Base-by-base conservation (phyloP, 495 filamentous ascomycete genomes). In the Hypoxylon lenormandii region DNA sequence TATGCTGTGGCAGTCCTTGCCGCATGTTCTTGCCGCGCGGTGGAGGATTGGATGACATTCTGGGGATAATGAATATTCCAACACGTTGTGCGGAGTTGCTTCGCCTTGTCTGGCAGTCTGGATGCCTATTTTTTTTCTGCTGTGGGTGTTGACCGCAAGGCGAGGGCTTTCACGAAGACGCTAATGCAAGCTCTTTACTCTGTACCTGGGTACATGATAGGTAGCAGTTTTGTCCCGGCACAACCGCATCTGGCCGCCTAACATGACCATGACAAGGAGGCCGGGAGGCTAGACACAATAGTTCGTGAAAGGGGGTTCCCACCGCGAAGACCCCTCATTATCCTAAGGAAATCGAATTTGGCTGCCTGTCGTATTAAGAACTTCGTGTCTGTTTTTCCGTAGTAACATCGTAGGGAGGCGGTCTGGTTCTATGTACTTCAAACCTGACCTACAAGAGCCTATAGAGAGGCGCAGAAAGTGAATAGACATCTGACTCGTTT, bases 121-220 rank as follows among this genome's bases (percentile, higher is more conserved):
- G 67, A 30, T 64, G 38, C 28, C 6, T 33, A 8, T 33, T 33
- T 33, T 28, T 28, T 28, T 28, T 48, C 48, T 54, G 67, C 45
- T 54, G 60, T 45, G 56, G 49, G 55, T 58, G 67, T 51, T 70
- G 67, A 70, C 64, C 45, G 61, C 33, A 56, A 70, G 67, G 67
- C 67, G 67, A 70, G 67, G 48, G 56, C 30, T 59, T 61, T 52
- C 36, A 7, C 30, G 21, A 50, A 50, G 28, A 49, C 67, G 64
- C 67, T 70, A 70, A 70, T 70, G 67, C 67, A 70, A 70, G 67
- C 67, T 70, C 67, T 70, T 70, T 70, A 70, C 60, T 51, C n/a
- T 30, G 28, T 53, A n/a, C n/a, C n/a, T n/a, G n/a, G n/a, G n/a
- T n/a, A n/a, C n/a, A n/a, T n/a, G n/a, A n/a, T n/a, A n/a, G n/a